Conservation (phyloP, 106 monocot species). For the Allium cepa region DNA sequence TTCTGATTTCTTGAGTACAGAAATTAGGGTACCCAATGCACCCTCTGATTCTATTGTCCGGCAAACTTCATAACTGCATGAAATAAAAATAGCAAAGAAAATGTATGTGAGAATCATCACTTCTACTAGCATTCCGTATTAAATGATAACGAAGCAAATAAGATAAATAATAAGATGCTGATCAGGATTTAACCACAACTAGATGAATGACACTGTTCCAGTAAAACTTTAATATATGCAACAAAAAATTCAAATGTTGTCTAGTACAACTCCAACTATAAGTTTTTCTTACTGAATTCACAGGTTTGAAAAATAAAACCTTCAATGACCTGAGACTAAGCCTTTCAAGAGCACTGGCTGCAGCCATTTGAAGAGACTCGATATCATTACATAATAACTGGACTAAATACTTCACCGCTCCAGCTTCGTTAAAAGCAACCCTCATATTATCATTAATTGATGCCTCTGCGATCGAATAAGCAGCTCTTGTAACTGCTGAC, state of each 20-base stretch:
- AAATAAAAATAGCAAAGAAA: slow-evolving; percentile 3
- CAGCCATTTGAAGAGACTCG: slow-evolving; percentile 44
- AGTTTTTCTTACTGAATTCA: too few relatives aligned
- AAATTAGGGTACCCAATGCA: slow-evolving; percentile 25
- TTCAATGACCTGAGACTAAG: slow-evolving; percentile 60
- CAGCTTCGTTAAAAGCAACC: slow-evolving; percentile 82
- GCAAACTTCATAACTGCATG: slow-evolving; percentile 44
- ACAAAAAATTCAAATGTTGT: too few relatives aligned
- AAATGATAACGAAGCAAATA: too few relatives aligned
- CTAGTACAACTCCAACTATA: too few relatives aligned
- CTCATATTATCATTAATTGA: slow-evolving; percentile 59
- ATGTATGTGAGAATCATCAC: background rate
- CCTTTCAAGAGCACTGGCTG: slow-evolving; percentile 57
- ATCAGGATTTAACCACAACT: too few relatives aligned
- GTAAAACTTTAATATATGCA: too few relatives aligned
- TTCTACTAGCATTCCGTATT: too few relatives aligned
- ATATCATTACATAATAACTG: slow-evolving; percentile 40
- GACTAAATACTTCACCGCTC: slow-evolving; percentile 54
- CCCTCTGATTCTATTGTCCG: slow-evolving; percentile 52
- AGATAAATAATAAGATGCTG: too few relatives aligned
- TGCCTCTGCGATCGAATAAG: slow-evolving; percentile 63
- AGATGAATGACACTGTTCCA: too few relatives aligned
- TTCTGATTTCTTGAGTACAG: slow-evolving; percentile 35
- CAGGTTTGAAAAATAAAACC: background rate
- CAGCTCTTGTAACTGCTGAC: slow-evolving; percentile 65